A percentile compares a stretch with the other conserved stretches of the same genome.
Conservation (phyloP, 257 asterid species). For the Solanum clarkiae region DNA sequence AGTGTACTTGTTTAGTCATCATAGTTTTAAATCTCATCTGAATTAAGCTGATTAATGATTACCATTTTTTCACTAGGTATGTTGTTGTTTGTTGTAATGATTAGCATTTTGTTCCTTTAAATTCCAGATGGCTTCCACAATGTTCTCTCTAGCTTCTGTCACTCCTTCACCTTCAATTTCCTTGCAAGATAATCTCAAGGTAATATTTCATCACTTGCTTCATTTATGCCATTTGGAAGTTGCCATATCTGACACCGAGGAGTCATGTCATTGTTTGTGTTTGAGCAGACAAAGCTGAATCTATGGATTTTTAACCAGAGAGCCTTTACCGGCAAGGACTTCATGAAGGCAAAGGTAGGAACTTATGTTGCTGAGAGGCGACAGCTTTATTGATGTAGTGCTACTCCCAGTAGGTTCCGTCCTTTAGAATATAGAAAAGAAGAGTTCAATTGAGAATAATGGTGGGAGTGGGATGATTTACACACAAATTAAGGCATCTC, state of each 20-base stretch:
- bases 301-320: constrained; percentile 22
- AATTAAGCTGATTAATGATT: background rate
- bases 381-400: background rate
- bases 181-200: constrained; percentile 27
- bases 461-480: background rate
- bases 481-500: background rate
- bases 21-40: background rate
- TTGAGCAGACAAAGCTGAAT: constrained; percentile 33
- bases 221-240: background rate
- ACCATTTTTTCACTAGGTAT: background rate
- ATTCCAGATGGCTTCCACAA: constrained; percentile 35
- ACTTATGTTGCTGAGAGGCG: background rate
- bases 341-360: constrained; percentile 31
- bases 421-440: background rate
- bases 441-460: background rate
- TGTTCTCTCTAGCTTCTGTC: constrained; percentile 32
- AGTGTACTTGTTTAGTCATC: background rate
- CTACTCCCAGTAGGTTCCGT: background rate
- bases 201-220: background rate
- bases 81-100: background rate
- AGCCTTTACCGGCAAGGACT: constrained; percentile 22
- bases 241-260: background rate
- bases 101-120: background rate
- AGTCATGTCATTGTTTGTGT: background rate
- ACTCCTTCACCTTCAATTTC: constrained; percentile 18